These are phyloP conservation scores for Poterioochromonas sp. DNA, from an alignment of 352 stramenopile genomes.

Conservation along the genomic window DNA sequence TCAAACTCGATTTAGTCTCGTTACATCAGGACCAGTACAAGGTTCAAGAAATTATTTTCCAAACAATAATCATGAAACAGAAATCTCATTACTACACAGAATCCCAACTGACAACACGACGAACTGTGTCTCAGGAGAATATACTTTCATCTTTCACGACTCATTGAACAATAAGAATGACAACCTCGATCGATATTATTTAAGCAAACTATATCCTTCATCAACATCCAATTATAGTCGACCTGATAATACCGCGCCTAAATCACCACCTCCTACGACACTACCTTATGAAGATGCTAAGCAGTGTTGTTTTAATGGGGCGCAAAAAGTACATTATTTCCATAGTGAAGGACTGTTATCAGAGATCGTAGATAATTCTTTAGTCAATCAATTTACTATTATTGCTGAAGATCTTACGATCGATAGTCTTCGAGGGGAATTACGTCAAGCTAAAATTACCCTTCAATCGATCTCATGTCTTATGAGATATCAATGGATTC, in stretches of 20 bases:
- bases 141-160: slow-evolving; percentile 27
- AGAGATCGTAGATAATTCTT: not conserved
- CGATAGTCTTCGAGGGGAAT: not conserved
- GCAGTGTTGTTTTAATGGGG: too few species aligned
- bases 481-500: not conserved
- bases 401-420: slow-evolving; percentile 8
- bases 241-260: not conserved
- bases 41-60: slow-evolving; percentile 21
- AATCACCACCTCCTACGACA: too few species aligned
- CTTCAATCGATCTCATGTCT: not conserved
- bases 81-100: not conserved
- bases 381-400: not conserved
- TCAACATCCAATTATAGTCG: not conserved
- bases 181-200: not conserved
- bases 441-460: not conserved
- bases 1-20: slow-evolving; percentile 2
- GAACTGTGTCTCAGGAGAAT: not conserved
- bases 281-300: too few species aligned
- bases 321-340: too few species aligned
- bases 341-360: not conserved
- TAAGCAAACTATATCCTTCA: not conserved
- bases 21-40: not conserved
- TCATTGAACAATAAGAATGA: not conserved
- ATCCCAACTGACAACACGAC: not conserved
- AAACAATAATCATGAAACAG: not conserved